phyloP scores from a whole-genome alignment of 306 rosid genomes.

The Rosa chinensis region DNA sequence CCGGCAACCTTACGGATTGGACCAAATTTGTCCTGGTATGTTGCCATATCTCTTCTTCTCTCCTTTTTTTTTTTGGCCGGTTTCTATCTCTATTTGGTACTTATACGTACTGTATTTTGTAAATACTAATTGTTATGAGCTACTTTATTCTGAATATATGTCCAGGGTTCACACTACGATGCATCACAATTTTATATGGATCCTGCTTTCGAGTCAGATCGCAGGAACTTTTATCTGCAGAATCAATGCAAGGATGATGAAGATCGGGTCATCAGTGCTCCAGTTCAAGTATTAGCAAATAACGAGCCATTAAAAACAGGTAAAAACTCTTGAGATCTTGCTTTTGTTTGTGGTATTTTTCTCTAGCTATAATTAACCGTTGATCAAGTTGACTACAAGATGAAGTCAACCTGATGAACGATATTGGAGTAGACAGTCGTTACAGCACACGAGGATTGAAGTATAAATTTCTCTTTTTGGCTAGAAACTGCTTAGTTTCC shows the following conservation, averaged over 20 bases:
- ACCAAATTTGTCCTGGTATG: constrained; percentile 57
- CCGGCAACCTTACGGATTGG: constrained; percentile 37
- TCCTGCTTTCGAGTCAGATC: constrained; percentile 46
- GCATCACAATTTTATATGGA: constrained; percentile 18
- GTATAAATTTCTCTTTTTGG: too few relatives aligned
- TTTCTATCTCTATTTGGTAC: background rate
- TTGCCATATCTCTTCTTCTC: constrained; percentile 2
- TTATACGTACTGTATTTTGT: background rate
- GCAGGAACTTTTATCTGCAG: constrained; percentile 34
- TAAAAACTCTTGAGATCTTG: constrained; percentile 19
- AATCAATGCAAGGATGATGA: constrained; percentile 37
- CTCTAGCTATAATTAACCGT: background rate
- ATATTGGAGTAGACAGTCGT: background rate
- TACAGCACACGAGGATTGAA: too few relatives aligned
- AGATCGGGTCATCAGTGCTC: constrained; percentile 39
- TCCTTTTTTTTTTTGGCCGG: too few relatives aligned
- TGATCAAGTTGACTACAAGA: background rate
- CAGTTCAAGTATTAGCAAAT: constrained; percentile 25
- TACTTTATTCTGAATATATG: constrained; percentile 14
- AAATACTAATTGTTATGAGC: background rate
- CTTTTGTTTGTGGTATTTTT: background rate
- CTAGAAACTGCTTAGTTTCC: too few relatives aligned
- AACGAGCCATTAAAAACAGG: constrained; percentile 33
- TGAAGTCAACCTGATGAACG: background rate
- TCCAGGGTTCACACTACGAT: constrained; percentile 42